Base-by-base conservation (phyloP, 208 protist species). In the Leishmania guyanensis region DNA sequence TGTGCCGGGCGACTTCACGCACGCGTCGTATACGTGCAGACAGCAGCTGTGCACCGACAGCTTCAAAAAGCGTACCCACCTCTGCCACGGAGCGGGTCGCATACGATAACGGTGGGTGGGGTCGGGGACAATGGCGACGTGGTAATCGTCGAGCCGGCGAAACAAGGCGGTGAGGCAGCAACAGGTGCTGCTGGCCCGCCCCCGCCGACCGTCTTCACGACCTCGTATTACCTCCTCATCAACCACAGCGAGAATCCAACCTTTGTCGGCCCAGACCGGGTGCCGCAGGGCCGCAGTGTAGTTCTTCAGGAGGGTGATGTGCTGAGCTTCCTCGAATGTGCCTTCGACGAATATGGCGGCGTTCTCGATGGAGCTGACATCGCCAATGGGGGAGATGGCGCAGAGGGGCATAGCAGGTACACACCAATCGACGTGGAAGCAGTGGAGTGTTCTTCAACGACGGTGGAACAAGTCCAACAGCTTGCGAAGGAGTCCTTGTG, bases 311-410 rank as follows among this genome's bases (percentile, higher is more conserved):
- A 95, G 65, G 85, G 89, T n/a, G 94, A 97, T 58, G 83, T 96
- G 36, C 51, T 97, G 0, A 90, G 91, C 8, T 92, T 97, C 79
- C 88, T 97, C 17, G 92, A 96, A 78, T 88, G 87, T 74, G 89
- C 94, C 17, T 95, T 93, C 84, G 92, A 93, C 79, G 80, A 75
- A 10, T 84, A 91, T 51, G 91, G 87, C 76, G 94, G 94, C 17
- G 80, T 94, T 12, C 68, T 97, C 50, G 79, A 88, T 46, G 75
- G 1, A 51, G 75, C 50, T 48, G 53, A 20, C 5, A 8, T 20
- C 73, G 29, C 36, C 65, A 79, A 43, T 69, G 33, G 17, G 26
- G 54, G 33, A 5, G 69, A 12, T 69, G 2, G 66, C 9, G 54
- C 29, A 43, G 72, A 22, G 54, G 56, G 54, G 4, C 54, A 74